Conservation (phyloP, 2,329 filamentous ascomycete species). For the Aspergillus versicolor region DNA sequence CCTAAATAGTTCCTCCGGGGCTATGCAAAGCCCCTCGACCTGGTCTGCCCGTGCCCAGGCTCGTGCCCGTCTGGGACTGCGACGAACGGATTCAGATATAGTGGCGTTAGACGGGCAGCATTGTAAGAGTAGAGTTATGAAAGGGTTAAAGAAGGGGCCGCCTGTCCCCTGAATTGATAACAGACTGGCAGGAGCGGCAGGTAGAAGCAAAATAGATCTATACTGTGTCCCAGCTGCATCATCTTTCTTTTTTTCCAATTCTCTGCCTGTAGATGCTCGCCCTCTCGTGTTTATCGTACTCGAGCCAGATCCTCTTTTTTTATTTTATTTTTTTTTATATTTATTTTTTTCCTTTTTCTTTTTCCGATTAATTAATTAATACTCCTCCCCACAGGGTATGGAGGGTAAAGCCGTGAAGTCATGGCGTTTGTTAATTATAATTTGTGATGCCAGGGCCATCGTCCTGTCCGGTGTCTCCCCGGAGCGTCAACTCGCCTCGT, state of each 20-base stretch:
- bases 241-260: constrained; percentile 5
- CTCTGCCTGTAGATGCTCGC: neutral
- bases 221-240: neutral
- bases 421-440: constrained; percentile 2
- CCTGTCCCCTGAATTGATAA: neutral
- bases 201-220: constrained; percentile 3
- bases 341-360: constrained; percentile 4
- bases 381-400: constrained; percentile 1
- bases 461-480: neutral
- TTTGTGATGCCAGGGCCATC: constrained; percentile 1
- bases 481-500: constrained; percentile 5
- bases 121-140: constrained; percentile 6
- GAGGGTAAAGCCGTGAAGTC: neutral
- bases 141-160: neutral
- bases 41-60: neutral
- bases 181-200: neutral
- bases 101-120: neutral
- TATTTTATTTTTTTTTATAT: no score
- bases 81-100: constrained; percentile 1
- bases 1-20: neutral
- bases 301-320: neutral
- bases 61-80: neutral
- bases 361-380: constrained; percentile 1
- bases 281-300: neutral
- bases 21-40: neutral